Evolutionary conservation across 176 grass and related monocot species (phyloP), one percentile per base, ranked within the genome.

Genomic region (Triticum timopheevii): DNA sequence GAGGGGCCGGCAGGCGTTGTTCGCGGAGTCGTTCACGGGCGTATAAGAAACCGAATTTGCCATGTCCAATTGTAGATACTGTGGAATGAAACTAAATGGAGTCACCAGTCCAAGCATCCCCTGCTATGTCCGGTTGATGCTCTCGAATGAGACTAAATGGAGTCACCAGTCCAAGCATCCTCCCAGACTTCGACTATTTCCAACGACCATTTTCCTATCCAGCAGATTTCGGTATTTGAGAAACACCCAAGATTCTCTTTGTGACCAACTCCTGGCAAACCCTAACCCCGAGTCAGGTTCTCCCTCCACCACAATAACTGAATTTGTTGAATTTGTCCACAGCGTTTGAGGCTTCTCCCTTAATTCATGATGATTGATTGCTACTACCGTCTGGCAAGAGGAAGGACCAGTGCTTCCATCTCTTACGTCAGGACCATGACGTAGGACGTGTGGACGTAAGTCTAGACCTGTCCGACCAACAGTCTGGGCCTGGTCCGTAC

Each of bases 401-500:
- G 27, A 19, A 24, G 42, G 42, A 76, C 44, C 6, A 50, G 24
- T 50, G 73, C 10, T 70, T 49, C 7, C 7, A 6, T 31, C 42
- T 47, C 74, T 56, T 56, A 77, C 27, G 74, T 77, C 74, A 77
- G 30, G 8, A 12, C 4, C 74, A 22, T 10, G 74, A 77, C 74
- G 47, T 77, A 49, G 30, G 17, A 28, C 8, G 74, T 77, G 45
- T 22, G 74, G 74, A 56, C 74, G 74, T 77, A 77, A 54, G 50
- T 45, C 16, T 10, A 33, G 47, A 56, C 74, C 47, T 33, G 74
- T 56, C 15, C 45, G 17, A 33, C 25, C 73, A 30, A 50, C 23
- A 75, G 70, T 44, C 42, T 75, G 72, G 72, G 45, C 24, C 72
- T 75, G 42, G 40, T 45, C 71, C 40, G 71, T 74, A 27, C 39